Evolutionary conservation across 2,329 filamentous ascomycete genomes (phyloP).

Genomic region (Cephalotrichum gorgonifer): DNA sequence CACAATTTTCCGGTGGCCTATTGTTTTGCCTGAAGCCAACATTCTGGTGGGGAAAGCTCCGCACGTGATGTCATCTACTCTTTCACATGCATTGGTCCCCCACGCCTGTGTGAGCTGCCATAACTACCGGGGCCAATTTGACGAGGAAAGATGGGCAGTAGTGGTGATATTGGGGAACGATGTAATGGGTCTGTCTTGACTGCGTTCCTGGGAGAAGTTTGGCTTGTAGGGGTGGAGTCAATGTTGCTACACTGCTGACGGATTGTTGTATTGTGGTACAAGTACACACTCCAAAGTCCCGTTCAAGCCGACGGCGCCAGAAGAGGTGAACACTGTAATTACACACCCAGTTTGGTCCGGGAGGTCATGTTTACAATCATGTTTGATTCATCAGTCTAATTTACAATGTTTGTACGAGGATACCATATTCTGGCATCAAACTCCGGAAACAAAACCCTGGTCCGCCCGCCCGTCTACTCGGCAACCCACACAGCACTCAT

Average conservation of each 20-base stretch:
- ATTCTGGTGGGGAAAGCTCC: background rate
- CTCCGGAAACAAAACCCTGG: background rate
- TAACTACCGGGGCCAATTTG: too few relatives aligned
- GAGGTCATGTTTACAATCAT: background rate
- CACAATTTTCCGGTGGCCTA: background rate
- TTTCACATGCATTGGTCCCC: too few relatives aligned
- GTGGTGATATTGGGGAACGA: background rate
- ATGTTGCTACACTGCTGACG: background rate
- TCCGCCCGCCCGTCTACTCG: slow-evolving; percentile 46
- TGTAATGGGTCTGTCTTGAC: background rate
- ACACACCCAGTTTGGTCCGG: too few relatives aligned
- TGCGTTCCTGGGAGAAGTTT: background rate
- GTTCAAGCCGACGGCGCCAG: too few relatives aligned
- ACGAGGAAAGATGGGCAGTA: background rate
- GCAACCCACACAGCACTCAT: slow-evolving; percentile 96
- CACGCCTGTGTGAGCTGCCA: too few relatives aligned
- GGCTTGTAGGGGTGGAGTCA: background rate
- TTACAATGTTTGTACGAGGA: background rate
- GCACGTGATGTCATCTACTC: background rate
- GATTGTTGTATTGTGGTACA: too few relatives aligned
- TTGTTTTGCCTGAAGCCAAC: background rate
- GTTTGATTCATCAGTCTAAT: background rate
- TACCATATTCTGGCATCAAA: background rate
- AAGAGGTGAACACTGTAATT: too few relatives aligned
- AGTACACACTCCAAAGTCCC: too few relatives aligned